Evolutionary conservation across 2,329 filamentous ascomycete species (phyloP).

Genomic region (Curvularia spicifera): DNA sequence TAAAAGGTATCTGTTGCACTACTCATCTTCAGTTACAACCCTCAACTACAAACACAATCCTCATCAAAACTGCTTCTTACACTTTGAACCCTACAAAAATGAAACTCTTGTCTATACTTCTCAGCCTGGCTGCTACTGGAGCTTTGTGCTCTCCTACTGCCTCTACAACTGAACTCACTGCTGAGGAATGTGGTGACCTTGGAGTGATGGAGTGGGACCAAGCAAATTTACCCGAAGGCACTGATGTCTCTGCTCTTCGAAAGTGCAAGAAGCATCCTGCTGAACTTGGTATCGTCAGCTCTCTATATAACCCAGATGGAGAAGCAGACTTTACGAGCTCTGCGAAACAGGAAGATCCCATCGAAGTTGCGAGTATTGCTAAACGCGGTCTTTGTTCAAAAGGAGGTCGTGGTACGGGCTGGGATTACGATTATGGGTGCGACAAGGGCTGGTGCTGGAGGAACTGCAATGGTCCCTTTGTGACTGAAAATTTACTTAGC

Average conservation of each 20-base stretch:
- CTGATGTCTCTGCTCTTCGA: background rate
- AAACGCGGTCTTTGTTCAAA: background rate
- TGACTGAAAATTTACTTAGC: background rate
- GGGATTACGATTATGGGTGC: background rate
- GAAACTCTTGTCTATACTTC: background rate
- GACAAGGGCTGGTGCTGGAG: conserved; percentile 1
- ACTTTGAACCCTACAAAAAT: background rate
- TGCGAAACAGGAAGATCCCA: background rate
- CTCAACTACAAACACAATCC: background rate
- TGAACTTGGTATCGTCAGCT: background rate
- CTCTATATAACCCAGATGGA: background rate
- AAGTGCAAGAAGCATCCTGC: background rate
- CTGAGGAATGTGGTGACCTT: background rate
- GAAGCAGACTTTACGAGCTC: background rate
- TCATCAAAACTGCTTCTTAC: background rate
- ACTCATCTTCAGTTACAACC: background rate
- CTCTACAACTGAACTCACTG: background rate
- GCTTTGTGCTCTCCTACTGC: conserved; percentile 1
- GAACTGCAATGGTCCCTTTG: background rate
- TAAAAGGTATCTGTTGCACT: background rate
- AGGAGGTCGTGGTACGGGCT: background rate
- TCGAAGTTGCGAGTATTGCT: background rate
- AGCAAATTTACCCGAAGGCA: background rate
- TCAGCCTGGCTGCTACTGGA: background rate
- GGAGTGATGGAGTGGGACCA: background rate